Percentiles rank a stretch among this genome's conserved stretches.
These are phyloP conservation scores for Russula foetens DNA, from an alignment of 768 basidiomycete species.

Conservation along the genomic window DNA sequence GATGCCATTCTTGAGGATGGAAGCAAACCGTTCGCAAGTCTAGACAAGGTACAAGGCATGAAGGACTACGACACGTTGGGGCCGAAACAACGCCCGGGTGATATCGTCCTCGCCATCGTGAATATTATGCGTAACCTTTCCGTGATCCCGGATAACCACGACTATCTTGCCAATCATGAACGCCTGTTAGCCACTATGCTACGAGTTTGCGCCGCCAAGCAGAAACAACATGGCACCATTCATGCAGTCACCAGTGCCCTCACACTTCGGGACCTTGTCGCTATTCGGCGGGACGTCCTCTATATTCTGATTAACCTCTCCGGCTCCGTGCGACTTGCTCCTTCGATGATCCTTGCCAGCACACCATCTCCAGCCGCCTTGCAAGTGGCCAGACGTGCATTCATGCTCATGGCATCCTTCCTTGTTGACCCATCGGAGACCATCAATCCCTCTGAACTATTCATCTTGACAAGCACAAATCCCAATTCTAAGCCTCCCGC, in stretches of 20 bases:
- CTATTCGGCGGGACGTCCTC: slow-evolving; percentile 70
- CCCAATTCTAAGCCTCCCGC: slow-evolving; percentile 45
- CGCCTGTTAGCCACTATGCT: slow-evolving; percentile 59
- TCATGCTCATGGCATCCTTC: slow-evolving; percentile 66
- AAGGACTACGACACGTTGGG: slow-evolving; percentile 40
- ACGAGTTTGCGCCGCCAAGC: slow-evolving; percentile 44
- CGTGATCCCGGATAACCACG: slow-evolving; percentile 60
- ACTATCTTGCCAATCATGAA: slow-evolving; percentile 55
- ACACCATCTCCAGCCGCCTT: slow-evolving; percentile 27
- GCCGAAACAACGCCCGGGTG: slow-evolving; percentile 58
- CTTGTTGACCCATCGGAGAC: slow-evolving; percentile 63
- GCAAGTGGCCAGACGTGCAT: slow-evolving; percentile 48
- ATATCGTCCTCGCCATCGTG: slow-evolving; percentile 57
- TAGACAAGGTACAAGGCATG: slow-evolving; percentile 40
- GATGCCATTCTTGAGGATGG: slow-evolving; percentile 50
- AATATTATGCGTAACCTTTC: slow-evolving; percentile 87
- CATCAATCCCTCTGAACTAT: slow-evolving; percentile 48
- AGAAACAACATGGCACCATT: slow-evolving; percentile 21
- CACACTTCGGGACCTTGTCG: slow-evolving; percentile 62
- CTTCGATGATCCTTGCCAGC: slow-evolving; percentile 32
- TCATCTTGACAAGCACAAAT: slow-evolving; percentile 44
- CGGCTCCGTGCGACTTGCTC: slow-evolving; percentile 40
- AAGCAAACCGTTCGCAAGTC: slow-evolving; percentile 49
- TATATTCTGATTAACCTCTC: slow-evolving; percentile 60
- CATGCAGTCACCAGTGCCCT: slow-evolving; percentile 49